A percentile compares a stretch with the other conserved stretches of the same genome.
These are phyloP conservation scores for Debaryomyces psychrophilus DNA, from an alignment of 1,139 yeast genomes.

Conservation along the genomic window DNA sequence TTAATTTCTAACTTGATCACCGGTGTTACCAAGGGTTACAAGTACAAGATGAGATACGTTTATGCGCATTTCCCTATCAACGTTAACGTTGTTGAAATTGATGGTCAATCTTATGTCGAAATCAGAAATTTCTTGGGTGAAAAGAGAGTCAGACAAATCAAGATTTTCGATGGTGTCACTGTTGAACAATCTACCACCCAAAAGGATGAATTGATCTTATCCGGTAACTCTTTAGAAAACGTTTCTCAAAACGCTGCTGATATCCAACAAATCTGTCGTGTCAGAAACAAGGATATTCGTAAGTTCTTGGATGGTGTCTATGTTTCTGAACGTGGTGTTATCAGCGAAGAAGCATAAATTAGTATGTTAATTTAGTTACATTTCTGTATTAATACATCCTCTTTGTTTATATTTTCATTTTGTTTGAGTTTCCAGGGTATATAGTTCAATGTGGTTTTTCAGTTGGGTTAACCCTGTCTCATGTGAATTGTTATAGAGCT, in stretches of 20 bases:
- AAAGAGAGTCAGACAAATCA: conserved; percentile 89
- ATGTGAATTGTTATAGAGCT: conserved; percentile 57
- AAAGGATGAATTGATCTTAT: conserved; percentile 91
- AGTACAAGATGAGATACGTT: conserved; percentile 99
- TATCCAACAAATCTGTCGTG: conserved; percentile 97
- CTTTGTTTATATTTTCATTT: conserved; percentile 21
- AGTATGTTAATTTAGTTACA: conserved; percentile 10
- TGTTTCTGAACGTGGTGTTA: conserved; percentile 94
- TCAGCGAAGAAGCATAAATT: conserved; percentile 65
- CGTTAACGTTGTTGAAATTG: conserved; percentile 81
- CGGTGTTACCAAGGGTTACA: conserved; percentile 99
- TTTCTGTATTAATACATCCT: conserved; percentile 28
- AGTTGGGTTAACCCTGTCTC: conserved; percentile 43
- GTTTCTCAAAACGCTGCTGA: conserved; percentile 99
- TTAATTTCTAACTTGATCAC: conserved; percentile 90
- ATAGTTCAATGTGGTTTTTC: conserved; percentile 36
- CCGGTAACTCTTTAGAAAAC: conserved; percentile 97
- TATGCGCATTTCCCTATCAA: conserved; percentile 99
- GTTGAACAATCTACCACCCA: conserved; percentile 78
- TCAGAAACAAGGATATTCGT: conserved; percentile 99
- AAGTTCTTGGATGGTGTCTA: conserved; percentile 99
- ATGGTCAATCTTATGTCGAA: conserved; percentile 80
- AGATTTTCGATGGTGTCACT: conserved; percentile 85
- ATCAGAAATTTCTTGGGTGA: conserved; percentile 99
- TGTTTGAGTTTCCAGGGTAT: conserved; percentile 29